Conservation (phyloP, 2,329 filamentous ascomycete species). For the Cladosporium sp. region DNA sequence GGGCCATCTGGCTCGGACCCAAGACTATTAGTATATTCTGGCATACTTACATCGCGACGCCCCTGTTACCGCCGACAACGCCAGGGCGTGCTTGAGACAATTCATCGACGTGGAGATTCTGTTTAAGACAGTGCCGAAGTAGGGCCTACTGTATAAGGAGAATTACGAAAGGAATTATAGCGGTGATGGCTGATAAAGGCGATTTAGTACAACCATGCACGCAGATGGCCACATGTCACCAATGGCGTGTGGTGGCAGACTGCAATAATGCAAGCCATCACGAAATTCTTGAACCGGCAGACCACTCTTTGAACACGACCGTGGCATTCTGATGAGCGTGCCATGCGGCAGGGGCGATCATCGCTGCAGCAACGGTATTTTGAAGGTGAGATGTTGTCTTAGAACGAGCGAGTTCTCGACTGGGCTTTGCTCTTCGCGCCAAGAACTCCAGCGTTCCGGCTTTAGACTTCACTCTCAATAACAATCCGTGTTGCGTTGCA, state of each 20-base stretch:
- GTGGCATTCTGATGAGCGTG: background rate
- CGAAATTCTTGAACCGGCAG: too few species aligned
- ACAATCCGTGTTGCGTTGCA: background rate
- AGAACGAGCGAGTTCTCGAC: background rate
- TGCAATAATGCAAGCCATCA: too few species aligned
- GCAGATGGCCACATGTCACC: too few species aligned
- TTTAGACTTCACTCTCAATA: background rate
- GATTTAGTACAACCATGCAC: background rate
- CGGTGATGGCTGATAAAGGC: too few species aligned
- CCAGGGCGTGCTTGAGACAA: background rate
- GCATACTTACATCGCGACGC: background rate
- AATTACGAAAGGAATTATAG: too few species aligned
- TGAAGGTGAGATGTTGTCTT: background rate
- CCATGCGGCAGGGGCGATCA: background rate
- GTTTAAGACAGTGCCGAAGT: background rate
- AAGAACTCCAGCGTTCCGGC: background rate
- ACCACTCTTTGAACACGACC: too few species aligned
- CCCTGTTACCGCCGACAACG: background rate
- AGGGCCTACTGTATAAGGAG: too few species aligned
- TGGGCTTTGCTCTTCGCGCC: background rate
- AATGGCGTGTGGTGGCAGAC: too few species aligned
- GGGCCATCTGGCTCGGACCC: too few species aligned
- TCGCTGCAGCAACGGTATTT: background rate
- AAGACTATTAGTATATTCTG: background rate
- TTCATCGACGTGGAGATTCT: conserved; percentile 7